Base-by-base conservation (phyloP, 352 stramenopile species). In the Phytophthora quininea region DNA sequence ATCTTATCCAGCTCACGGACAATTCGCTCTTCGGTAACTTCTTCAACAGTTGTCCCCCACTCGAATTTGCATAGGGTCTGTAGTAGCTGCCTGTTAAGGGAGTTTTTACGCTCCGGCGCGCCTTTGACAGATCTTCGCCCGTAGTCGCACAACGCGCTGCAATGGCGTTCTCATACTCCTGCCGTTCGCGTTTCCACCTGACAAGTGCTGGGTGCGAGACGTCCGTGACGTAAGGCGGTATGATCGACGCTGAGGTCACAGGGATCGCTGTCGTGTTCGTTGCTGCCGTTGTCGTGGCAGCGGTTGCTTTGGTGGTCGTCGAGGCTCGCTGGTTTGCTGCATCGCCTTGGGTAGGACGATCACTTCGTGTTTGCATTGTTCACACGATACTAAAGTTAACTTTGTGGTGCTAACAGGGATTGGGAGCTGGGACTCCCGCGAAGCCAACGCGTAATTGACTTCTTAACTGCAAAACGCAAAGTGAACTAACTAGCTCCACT, bases 21-120 rank as follows among this genome's bases (percentile, higher is more conserved):
- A 7, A 71, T 64, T 3, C 43, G 7, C 1, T 60, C 51, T 0
- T 71, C 63, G 0, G 62, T 71, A 1, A 79, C 14, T 1, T 67
- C 56, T 15, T 74, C 59, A 0, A 69, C n/a, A 1, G 53, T 67
- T 0, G 67, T 57, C 0, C 45, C 43, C 62, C 67, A 74, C 24
- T 76, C 51, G 0, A 66, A 42, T 31, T 69, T 65, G 52, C 71
- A 79, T 3, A 70, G 62, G 0, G 52, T 54, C 19, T 73, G 12
- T 0, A 73, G 43, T 2, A 75, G 31, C 0, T 68, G 8, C 8
- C 62, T 7, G 35, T 79, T 64, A 10, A 73, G 60, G 0, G 58
- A 10, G 5, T 40, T 30, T 71, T 75, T 0, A 69, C 48, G 6
- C 53, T 69, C 3, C 67, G 27, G 0, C 65, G 15, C 1, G 57